Percentiles rank a stretch among this genome's conserved stretches.
phyloP scores from a whole-genome alignment of 2,329 filamentous ascomycete genomes.

The Clonostachys rhizophaga region DNA sequence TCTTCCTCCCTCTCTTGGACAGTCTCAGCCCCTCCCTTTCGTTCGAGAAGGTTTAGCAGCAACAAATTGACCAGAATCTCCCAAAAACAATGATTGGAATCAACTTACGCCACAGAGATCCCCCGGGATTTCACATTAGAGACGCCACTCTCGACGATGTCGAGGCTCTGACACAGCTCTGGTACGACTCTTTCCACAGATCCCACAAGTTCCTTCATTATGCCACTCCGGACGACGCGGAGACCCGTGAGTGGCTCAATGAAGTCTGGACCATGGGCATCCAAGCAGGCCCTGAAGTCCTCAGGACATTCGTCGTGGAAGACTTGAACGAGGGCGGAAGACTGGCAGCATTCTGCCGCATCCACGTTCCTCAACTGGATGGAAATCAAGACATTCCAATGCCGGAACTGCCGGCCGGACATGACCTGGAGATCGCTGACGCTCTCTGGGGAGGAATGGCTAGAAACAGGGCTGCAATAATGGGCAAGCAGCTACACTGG shows the following conservation, averaged over 20 bases:
- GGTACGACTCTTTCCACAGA: conserved; percentile 1
- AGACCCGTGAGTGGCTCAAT: neutral
- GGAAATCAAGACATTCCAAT: neutral
- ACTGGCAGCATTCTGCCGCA: neutral
- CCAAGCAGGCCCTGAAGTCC: neutral
- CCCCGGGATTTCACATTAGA: neutral
- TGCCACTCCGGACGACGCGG: neutral
- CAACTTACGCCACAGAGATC: no score
- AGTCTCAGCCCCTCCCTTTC: no score
- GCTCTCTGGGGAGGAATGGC: no score
- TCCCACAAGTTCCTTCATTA: neutral
- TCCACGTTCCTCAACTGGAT: conserved; percentile 1
- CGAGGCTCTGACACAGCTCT: neutral
- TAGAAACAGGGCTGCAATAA: no score
- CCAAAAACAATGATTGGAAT: no score
- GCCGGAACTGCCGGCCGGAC: no score
- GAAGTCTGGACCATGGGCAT: conserved; percentile 1
- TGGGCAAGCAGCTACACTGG: no score
- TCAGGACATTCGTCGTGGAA: neutral
- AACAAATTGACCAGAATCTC: no score
- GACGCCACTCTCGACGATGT: neutral
- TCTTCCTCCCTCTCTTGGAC: neutral
- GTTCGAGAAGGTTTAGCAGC: no score
- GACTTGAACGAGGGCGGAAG: neutral
- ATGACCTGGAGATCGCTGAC: no score